Conservation (phyloP, 23 red algal genomes). For the Gracilaria gracilis region DNA sequence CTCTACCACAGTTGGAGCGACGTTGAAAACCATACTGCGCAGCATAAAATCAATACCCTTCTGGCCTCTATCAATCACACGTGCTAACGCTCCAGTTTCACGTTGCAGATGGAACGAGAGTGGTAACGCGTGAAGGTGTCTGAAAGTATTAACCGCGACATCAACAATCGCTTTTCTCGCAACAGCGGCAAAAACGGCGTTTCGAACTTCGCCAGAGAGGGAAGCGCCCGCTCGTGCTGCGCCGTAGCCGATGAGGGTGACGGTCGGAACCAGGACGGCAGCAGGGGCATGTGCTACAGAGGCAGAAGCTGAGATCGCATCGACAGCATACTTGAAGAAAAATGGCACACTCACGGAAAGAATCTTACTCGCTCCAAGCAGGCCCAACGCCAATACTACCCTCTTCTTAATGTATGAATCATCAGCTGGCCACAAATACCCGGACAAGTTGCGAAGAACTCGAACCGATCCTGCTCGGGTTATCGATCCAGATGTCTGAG, state of each 20-base stretch:
- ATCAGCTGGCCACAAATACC: conserved; percentile 92
- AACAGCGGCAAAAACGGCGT: conserved; percentile 81
- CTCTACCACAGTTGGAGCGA: conserved; percentile 89
- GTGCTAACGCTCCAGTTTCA: conserved; percentile 84
- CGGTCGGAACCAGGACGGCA: conserved; percentile 58
- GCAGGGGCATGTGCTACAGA: conserved; percentile 8
- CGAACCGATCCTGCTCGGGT: conserved; percentile 33
- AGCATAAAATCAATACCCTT: conserved; percentile 98
- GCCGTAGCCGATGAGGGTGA: conserved; percentile 89
- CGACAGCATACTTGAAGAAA: conserved; percentile 91
- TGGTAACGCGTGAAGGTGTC: conserved; percentile 85
- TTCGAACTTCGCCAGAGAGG: conserved; percentile 84
- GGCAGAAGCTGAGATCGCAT: conserved; percentile 59
- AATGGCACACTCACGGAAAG: conserved; percentile 91
- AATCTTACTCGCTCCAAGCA: conserved; percentile 82
- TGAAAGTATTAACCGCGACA: conserved; percentile 88
- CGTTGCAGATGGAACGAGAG: conserved; percentile 87
- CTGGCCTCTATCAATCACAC: conserved; percentile 95
- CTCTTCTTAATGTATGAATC: conserved; percentile 66
- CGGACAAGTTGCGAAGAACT: conserved; percentile 69
- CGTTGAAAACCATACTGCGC: conserved; percentile 97
- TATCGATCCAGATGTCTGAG: background rate
- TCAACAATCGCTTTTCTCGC: conserved; percentile 87
- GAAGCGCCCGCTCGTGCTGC: conserved; percentile 77
- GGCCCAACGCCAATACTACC: conserved; percentile 73